These are phyloP conservation scores for Metschnikowia reukaufii DNA, from an alignment of 805 yeast species.

Conservation along the genomic window DNA sequence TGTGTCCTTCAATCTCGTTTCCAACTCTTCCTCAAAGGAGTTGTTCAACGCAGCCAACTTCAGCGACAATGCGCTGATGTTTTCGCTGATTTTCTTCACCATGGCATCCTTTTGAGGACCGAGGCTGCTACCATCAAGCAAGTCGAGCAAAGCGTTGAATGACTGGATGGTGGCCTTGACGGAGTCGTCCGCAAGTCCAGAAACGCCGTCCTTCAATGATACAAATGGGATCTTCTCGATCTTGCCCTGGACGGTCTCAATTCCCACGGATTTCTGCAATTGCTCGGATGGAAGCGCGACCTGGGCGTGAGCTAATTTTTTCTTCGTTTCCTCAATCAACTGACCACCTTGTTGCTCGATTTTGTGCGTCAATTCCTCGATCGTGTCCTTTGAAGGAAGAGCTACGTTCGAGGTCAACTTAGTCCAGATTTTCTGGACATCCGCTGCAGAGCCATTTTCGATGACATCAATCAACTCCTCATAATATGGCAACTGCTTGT, in stretches of 20 bases:
- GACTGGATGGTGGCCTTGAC: conserved; percentile 38
- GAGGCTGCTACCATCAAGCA: conserved; percentile 32
- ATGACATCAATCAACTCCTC: conserved; percentile 41
- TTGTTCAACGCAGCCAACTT: conserved; percentile 35
- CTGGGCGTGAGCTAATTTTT: conserved; percentile 24
- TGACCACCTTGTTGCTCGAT: conserved; percentile 35
- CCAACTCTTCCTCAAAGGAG: conserved; percentile 39
- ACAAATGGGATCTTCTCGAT: conserved; percentile 36
- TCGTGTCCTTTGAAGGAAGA: conserved; percentile 33
- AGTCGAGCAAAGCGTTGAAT: conserved; percentile 38
- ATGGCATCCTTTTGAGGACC: conserved; percentile 29
- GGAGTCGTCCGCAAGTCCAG: conserved; percentile 29
- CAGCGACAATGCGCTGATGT: conserved; percentile 29
- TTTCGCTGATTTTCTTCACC: conserved; percentile 34
- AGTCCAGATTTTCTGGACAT: conserved; percentile 24
- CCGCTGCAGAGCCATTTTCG: conserved; percentile 38
- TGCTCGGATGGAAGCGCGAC: conserved; percentile 39
- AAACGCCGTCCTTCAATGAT: conserved; percentile 22
- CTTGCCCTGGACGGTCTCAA: conserved; percentile 33
- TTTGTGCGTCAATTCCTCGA: conserved; percentile 33
- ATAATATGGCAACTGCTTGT: conserved; percentile 42
- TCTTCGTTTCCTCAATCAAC: conserved; percentile 37
- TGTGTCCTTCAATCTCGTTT: conserved; percentile 32
- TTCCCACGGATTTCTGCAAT: conserved; percentile 41
- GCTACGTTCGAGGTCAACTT: conserved; percentile 22